These are phyloP conservation scores for Hericium erinaceus DNA, from an alignment of 768 basidiomycete genomes.

Conservation along the genomic window DNA sequence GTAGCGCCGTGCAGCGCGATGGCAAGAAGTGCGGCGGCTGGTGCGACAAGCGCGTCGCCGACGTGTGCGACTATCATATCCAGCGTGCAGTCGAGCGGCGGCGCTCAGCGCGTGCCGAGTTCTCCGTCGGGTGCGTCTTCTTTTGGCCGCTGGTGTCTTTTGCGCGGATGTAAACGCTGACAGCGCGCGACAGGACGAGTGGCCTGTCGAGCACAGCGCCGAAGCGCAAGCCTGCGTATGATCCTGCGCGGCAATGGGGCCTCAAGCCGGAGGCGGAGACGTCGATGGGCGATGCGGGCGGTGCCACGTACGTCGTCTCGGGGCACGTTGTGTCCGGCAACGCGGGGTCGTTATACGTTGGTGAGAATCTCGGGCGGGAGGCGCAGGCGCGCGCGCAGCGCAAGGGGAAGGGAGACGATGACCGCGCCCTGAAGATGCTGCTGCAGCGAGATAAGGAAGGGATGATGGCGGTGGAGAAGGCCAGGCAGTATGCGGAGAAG, in stretches of 20 bases:
- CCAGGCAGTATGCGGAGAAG: slow-evolving; percentile 37
- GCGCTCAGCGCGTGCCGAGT: slow-evolving; percentile 77
- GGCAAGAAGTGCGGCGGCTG: slow-evolving; percentile 78
- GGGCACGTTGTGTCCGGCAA: slow-evolving; percentile 62
- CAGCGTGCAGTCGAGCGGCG: slow-evolving; percentile 68
- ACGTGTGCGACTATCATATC: slow-evolving; percentile 89
- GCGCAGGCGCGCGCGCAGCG: slow-evolving; percentile 72
- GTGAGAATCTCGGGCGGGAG: slow-evolving; percentile 71
- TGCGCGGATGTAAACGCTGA: background rate
- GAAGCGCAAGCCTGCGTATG: slow-evolving; percentile 41
- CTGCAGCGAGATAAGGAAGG: slow-evolving; percentile 60
- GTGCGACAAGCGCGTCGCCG: slow-evolving; percentile 83
- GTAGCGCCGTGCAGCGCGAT: slow-evolving; percentile 66
- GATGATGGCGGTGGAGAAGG: slow-evolving; percentile 52
- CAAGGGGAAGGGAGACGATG: slow-evolving; percentile 47
- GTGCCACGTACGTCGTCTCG: slow-evolving; percentile 70
- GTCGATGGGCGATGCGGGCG: slow-evolving; percentile 17
- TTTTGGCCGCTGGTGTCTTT: background rate
- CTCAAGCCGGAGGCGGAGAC: slow-evolving; percentile 44
- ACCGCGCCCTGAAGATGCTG: slow-evolving; percentile 49
- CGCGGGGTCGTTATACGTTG: slow-evolving; percentile 35
- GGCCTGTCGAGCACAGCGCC: slow-evolving; percentile 38
- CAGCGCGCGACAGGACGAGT: slow-evolving; percentile 44
- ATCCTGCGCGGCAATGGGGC: slow-evolving; percentile 70
- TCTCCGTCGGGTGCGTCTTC: slow-evolving; percentile 63